Evolutionary conservation across 805 yeast genomes (phyloP).

Genomic region (Wickerhamiella hasegawae): DNA sequence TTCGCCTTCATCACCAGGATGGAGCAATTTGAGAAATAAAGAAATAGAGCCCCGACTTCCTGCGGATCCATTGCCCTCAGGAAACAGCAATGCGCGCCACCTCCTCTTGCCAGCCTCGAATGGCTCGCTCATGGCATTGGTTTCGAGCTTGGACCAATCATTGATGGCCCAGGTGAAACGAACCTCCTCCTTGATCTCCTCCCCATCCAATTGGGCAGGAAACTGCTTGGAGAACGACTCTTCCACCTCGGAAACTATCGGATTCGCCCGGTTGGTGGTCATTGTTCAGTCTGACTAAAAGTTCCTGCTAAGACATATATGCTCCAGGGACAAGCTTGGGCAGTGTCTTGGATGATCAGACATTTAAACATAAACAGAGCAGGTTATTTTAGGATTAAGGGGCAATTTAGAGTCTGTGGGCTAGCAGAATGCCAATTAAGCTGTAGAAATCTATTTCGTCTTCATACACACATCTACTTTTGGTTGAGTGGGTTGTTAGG

Average conservation of each 20-base stretch:
- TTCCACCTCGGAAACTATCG: constrained; percentile 3
- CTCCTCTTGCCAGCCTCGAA: constrained; percentile 18
- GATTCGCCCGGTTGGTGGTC: neutral
- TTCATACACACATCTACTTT: no score
- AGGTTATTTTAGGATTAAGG: no score
- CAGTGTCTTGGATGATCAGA: no score
- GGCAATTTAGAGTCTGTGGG: no score
- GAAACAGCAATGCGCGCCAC: constrained; percentile 52
- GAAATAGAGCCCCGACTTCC: constrained; percentile 31
- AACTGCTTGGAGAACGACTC: constrained; percentile 12
- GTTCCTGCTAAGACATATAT: no score
- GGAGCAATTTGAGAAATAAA: constrained; percentile 45
- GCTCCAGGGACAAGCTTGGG: no score
- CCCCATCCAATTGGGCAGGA: neutral
- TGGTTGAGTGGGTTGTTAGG: neutral
- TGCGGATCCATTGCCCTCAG: constrained; percentile 49
- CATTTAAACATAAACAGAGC: no score
- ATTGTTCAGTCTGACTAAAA: neutral
- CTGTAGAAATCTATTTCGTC: no score
- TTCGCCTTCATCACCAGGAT: neutral
- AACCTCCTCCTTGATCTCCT: constrained; percentile 13
- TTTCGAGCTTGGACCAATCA: constrained; percentile 24
- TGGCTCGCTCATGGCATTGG: constrained; percentile 20
- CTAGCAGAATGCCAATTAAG: no score
- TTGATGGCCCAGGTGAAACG: constrained; percentile 22